Conservation (phyloP, 352 stramenopile genomes). For the Pythium oligandrum region DNA sequence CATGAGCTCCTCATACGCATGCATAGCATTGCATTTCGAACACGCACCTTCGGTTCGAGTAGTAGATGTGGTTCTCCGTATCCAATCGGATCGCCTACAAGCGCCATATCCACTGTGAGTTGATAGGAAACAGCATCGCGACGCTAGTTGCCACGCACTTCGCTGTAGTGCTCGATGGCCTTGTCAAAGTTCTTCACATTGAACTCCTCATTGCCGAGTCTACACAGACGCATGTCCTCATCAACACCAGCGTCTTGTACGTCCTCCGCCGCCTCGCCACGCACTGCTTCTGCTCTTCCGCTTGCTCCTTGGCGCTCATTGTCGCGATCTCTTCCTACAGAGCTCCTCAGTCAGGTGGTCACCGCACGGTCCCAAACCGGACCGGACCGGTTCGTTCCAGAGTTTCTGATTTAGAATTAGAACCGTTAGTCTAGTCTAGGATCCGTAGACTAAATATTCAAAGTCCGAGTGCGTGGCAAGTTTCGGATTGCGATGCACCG, state of each 20-base stretch:
- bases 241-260: not conserved
- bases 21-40: not conserved
- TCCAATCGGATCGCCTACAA: slow-evolving; percentile 67
- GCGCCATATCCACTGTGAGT: not conserved
- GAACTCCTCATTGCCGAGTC: slow-evolving; percentile 82
- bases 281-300: slow-evolving; percentile 64
- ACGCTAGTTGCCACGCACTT: slow-evolving; percentile 24
- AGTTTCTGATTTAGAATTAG: too few species aligned
- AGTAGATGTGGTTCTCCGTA: slow-evolving; percentile 77
- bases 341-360: too few species aligned
- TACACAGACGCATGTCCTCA: slow-evolving; percentile 11
- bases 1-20: not conserved
- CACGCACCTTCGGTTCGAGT: slow-evolving; percentile 71
- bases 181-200: slow-evolving; percentile 84
- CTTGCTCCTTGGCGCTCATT: slow-evolving; percentile 40
- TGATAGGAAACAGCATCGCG: not conserved
- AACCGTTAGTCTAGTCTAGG: too few species aligned
- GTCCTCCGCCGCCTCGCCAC: slow-evolving; percentile 6
- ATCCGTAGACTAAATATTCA: too few species aligned
- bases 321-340: too few species aligned
- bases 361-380: too few species aligned
- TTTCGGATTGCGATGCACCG: slow-evolving; percentile 36
- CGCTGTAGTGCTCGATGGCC: slow-evolving; percentile 70
- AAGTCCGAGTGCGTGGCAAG: slow-evolving; percentile 15
- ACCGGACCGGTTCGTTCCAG: not conserved